A percentile compares a stretch with the other conserved stretches of the same genome.
Conservation (phyloP, 768 basidiomycete genomes). For the Mycena vulgaris region DNA sequence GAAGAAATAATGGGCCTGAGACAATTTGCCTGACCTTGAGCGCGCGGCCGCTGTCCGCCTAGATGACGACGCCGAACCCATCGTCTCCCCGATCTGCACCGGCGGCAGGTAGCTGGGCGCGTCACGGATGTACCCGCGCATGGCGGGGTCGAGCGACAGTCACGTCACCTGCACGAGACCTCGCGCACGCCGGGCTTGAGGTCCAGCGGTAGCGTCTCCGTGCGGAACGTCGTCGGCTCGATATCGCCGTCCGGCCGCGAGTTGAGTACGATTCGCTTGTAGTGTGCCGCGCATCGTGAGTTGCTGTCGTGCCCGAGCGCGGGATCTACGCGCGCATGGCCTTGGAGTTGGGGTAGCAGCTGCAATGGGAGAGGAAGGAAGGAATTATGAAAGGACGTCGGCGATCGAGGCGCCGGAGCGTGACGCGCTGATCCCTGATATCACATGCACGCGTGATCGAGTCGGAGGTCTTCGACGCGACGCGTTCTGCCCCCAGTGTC, state of each 20-base stretch:
- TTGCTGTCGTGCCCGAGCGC: neutral
- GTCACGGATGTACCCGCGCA: conserved; percentile 88
- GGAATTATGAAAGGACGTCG: neutral
- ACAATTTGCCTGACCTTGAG: conserved; percentile 82
- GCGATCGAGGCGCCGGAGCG: no score
- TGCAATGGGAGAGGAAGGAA: neutral
- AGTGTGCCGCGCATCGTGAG: conserved; percentile 46
- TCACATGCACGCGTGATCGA: conserved; percentile 6
- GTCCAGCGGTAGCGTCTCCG: conserved; percentile 64
- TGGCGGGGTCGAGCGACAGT: conserved; percentile 89
- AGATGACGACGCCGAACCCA: conserved; percentile 82
- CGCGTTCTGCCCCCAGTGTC: no score
- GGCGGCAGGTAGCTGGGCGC: conserved; percentile 80
- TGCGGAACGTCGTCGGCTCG: conserved; percentile 81
- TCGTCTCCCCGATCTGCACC: conserved; percentile 81
- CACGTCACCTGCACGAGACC: conserved; percentile 86
- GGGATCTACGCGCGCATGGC: conserved; percentile 26
- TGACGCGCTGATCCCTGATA: no score
- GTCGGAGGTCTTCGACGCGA: no score
- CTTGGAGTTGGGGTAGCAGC: no score
- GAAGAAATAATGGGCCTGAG: conserved; percentile 63
- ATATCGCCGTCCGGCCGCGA: conserved; percentile 81
- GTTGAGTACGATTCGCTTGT: conserved; percentile 82
- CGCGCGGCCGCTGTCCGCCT: conserved; percentile 66
- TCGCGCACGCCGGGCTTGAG: conserved; percentile 68